A percentile compares a stretch with the other conserved stretches of the same genome.
These are phyloP conservation scores for Leccinellum luteum DNA, from an alignment of 768 basidiomycete species.

Conservation along the genomic window DNA sequence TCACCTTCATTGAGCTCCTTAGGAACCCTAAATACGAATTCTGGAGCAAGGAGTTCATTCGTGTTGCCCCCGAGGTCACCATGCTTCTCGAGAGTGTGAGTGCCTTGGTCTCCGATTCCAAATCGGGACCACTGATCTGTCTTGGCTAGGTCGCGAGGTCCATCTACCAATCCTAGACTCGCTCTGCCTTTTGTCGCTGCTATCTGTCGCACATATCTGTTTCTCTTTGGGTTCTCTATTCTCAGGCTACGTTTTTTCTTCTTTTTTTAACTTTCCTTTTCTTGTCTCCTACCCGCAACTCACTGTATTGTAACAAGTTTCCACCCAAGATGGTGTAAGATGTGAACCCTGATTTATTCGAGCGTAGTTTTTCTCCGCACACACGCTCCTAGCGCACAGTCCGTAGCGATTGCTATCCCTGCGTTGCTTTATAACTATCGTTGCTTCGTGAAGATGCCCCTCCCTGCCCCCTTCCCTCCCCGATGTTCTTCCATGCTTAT, in stretches of 20 bases:
- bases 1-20: slow-evolving; percentile 91
- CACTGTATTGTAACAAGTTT: slow-evolving; percentile 83
- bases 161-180: slow-evolving; percentile 75
- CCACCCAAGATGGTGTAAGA: slow-evolving; percentile 49
- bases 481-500: slow-evolving; percentile 15
- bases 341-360: slow-evolving; percentile 44
- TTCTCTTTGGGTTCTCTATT: slow-evolving; percentile 55
- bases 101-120: slow-evolving; percentile 11
- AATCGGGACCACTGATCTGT: slow-evolving; percentile 3
- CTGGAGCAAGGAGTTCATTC: slow-evolving; percentile 86
- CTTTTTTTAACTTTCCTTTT: slow-evolving; percentile 20
- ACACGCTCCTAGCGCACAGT: slow-evolving; percentile 14
- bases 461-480: neutral
- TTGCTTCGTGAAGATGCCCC: neutral
- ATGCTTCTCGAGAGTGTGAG: slow-evolving; percentile 81
- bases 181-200: slow-evolving; percentile 58
- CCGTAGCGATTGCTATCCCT: slow-evolving; percentile 10
- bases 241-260: slow-evolving; percentile 3
- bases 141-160: slow-evolving; percentile 64
- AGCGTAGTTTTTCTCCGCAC: slow-evolving; percentile 16
- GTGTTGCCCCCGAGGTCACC: slow-evolving; percentile 82
- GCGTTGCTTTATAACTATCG: neutral
- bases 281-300: slow-evolving; percentile 40
- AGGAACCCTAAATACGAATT: slow-evolving; percentile 89
- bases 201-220: slow-evolving; percentile 81